Evolutionary conservation across 768 basidiomycete genomes (phyloP), one percentile per base, ranked within the genome.

Genomic region (Tulasnella sp.): DNA sequence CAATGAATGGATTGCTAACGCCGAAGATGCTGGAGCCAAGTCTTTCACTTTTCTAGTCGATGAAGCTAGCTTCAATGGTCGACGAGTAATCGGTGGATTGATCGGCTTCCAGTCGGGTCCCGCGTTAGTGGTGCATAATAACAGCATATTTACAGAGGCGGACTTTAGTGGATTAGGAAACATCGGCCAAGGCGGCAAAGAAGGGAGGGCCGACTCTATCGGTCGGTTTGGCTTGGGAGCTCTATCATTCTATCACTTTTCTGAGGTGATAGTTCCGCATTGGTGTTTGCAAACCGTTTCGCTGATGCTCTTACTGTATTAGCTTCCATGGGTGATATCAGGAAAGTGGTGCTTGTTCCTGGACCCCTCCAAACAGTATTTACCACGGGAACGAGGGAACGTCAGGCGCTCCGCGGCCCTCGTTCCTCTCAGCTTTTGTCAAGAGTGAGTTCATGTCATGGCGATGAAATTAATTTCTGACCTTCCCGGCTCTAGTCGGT

Each of bases 361-460:
- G 32, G 86, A 89, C 81, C 89, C 89, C 0, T 85, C 86, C 1
- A 85, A 85, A 73, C 80, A 79, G 18, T 84, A 86, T 80, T 83
- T 89, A 18, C 87, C 87, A 5, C 69, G 61, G 2, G 51, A 23
- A 18, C 35, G 16, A 35, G 44, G 74, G 11, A 51, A 51, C 15
- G 20, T n/a, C 15, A 15, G 5, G 40, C 48, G 74, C 18, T 48
- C 74, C 29, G 74, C 26, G 16, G 26, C 29, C 26, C 15, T 57
- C n/a, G 23, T 55, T 18, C 13, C 74, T 51, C 74, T 75, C 51
- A 57, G 39, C n/a, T 15, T 15, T 42, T 75, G 42, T 32, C 7
- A 23, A 67, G 57, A 20, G 74, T 75, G 29, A 18, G 74, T 35
- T 11, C 7, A 6, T 4, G 16, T 57, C 6, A 15, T 1, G 4